Evolutionary conservation across 2,329 filamentous ascomycete genomes (phyloP), one percentile per base, ranked within the genome.

Genomic region (Phyllosticta paracitricarpa): DNA sequence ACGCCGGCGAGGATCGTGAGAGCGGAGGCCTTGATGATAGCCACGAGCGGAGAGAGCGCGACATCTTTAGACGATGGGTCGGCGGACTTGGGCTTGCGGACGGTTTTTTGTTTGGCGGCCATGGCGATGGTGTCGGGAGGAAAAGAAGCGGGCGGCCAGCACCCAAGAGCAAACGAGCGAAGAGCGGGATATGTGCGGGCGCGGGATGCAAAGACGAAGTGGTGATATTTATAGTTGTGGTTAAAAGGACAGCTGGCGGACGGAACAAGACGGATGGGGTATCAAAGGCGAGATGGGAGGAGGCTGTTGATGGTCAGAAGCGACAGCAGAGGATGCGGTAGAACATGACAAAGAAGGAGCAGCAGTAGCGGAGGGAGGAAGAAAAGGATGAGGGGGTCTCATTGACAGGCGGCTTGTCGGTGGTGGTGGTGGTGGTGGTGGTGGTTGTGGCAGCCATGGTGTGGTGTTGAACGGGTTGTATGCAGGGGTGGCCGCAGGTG

Each of bases 1-100:
- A 86, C 71, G 54, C 86, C 89, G 9, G 83, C 80, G 54, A 89
- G 76, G 26, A 78, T 66, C 64, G 86, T 76, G 17, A 86, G 69
- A 19, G 69, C 71, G 61, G 66, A 66, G 55, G 74, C 73, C 52
- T 68, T 70, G 28, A 73, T 58, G 2, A 72, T 53, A 9, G 65
- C 67, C 12, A 68, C 65, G 40, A 33, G 52, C 14, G 57, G 28
- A 35, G 57, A 33, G 51, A 40, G 17, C 22, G 40, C 54, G 53
- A 33, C 52, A 52, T 56, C 10, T 8, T 40, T 6, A 10, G 56
- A n/a, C 1, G 35, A 25, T 7, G 56, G 30, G n/a, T 19, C 24
- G 33, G 56, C 9, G 14, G 60, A 25, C 33, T 53, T 12, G 33
- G 56, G 9, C 48, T 33, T 51, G 51, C n/a, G 25, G n/a, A 55